phyloP scores from a whole-genome alignment of 768 basidiomycete genomes.

The Strobilomyces echinocephalus region DNA sequence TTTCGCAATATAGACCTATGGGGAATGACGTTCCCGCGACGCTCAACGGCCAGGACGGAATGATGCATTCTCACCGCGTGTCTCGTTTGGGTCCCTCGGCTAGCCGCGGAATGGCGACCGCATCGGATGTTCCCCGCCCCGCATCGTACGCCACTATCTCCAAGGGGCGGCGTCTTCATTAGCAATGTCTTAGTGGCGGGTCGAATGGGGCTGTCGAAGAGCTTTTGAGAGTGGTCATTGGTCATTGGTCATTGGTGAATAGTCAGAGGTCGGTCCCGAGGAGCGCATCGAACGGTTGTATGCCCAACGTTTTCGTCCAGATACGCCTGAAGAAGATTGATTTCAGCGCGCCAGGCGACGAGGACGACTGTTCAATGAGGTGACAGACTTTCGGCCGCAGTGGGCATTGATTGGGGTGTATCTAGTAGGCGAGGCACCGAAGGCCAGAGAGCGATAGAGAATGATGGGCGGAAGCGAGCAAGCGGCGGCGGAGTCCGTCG shows the following conservation, averaged over 20 bases:
- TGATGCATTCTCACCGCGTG: not conserved
- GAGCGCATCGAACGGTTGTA: no score
- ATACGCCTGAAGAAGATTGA: no score
- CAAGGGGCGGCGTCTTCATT: not conserved
- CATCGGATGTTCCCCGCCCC: slow-evolving; percentile 2
- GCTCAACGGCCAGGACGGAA: not conserved
- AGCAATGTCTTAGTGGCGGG: not conserved
- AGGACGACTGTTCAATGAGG: no score
- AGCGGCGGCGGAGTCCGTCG: no score
- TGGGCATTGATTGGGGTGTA: not conserved
- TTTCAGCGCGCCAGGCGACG: no score
- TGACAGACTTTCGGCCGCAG: no score
- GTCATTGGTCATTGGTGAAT: not conserved
- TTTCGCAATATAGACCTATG: not conserved
- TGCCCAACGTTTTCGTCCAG: no score
- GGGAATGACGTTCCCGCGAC: slow-evolving; percentile 1
- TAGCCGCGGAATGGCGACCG: slow-evolving; percentile 2
- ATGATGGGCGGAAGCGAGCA: not conserved
- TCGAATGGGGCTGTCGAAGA: not conserved
- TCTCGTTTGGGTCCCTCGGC: not conserved
- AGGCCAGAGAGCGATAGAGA: not conserved
- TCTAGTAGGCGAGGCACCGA: not conserved
- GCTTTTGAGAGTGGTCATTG: no score
- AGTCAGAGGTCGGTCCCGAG: not conserved
- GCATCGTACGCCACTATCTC: slow-evolving; percentile 1